Conservation (phyloP, 2,329 filamentous ascomycete genomes). For the Tolypocladium guangdongense region DNA sequence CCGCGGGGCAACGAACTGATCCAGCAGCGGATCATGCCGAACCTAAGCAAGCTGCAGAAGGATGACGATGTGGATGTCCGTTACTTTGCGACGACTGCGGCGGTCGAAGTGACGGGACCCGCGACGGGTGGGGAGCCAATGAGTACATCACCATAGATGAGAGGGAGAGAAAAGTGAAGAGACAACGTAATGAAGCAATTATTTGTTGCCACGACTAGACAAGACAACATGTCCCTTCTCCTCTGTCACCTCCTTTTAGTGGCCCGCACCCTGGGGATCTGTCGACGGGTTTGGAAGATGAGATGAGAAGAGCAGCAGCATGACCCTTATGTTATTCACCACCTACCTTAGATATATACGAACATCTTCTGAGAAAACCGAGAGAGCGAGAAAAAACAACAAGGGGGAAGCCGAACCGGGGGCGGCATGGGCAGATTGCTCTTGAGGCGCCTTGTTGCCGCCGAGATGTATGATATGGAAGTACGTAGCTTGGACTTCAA, state of each 20-base stretch:
- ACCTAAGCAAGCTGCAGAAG: constrained; percentile 88
- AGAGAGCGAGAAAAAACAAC: too few species aligned
- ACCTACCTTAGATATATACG: neutral
- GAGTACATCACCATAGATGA: constrained; percentile 55
- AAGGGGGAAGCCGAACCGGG: neutral
- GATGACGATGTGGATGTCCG: constrained; percentile 97
- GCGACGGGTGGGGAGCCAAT: constrained; percentile 44
- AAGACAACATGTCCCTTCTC: neutral
- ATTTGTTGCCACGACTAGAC: neutral
- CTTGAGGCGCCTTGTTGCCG: neutral
- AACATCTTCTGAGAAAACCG: neutral
- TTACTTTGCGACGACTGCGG: constrained; percentile 91
- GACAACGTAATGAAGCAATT: constrained; percentile 40
- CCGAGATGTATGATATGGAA: neutral
- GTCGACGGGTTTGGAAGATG: neutral
- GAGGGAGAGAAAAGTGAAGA: constrained; percentile 12
- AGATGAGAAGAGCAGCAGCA: neutral
- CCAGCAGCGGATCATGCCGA: constrained; percentile 75
- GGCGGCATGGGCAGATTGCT: neutral
- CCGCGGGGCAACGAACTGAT: constrained; percentile 69
- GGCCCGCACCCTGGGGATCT: neutral
- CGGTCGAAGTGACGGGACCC: constrained; percentile 42
- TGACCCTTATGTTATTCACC: neutral
- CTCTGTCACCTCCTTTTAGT: neutral
- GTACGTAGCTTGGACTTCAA: neutral